These are phyloP conservation scores for Hibiscus trionum DNA, from an alignment of 345 rosid species.

Conservation along the genomic window DNA sequence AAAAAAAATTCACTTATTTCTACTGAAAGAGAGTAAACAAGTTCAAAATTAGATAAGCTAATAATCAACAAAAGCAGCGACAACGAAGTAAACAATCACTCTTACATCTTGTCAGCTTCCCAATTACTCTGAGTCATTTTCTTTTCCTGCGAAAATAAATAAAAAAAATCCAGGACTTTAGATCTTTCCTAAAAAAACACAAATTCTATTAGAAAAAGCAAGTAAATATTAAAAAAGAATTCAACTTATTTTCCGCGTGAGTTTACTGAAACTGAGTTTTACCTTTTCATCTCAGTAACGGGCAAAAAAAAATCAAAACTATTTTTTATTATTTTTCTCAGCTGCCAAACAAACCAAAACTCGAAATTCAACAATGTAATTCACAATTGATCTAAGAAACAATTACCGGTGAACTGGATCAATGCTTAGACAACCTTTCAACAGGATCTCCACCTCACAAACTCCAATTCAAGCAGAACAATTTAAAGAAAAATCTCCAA, in stretches of 20 bases:
- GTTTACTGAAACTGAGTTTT: neutral
- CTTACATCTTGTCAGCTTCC: conserved; percentile 72
- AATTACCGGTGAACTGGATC: conserved; percentile 4
- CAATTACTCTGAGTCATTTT: conserved; percentile 61
- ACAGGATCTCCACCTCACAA: neutral
- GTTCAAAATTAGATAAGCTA: neutral
- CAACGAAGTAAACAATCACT: neutral
- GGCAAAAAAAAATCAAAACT: neutral
- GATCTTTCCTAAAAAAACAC: conserved; percentile 11
- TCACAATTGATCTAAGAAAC: neutral
- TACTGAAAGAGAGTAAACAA: neutral
- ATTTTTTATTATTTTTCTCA: neutral
- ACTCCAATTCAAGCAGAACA: neutral
- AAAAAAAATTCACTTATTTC: neutral
- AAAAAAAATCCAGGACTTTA: neutral
- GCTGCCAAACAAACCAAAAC: conserved; percentile 16
- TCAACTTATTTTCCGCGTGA: neutral
- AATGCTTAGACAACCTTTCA: neutral
- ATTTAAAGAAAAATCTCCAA: neutral
- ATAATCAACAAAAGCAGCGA: neutral
- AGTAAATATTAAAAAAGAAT: neutral
- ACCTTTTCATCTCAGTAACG: neutral
- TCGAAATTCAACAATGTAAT: conserved; percentile 5
- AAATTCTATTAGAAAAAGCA: neutral
- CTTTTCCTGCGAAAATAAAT: conserved; percentile 13